Conservation (phyloP, 1,284 basidiomycete genomes). For the Rhodotorula sp. region DNA sequence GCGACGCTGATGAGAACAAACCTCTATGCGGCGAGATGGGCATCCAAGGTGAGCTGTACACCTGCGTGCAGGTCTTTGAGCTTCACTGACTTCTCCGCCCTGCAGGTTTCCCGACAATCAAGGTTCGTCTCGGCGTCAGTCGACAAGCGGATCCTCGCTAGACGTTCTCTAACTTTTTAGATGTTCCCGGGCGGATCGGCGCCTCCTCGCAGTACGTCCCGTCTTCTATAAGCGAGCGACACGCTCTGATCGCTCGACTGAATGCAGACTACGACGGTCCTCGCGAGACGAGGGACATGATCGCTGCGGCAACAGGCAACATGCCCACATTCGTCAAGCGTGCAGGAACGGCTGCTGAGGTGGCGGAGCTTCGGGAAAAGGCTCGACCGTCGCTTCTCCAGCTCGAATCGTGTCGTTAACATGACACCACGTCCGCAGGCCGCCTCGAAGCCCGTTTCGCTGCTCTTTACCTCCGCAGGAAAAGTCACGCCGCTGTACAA, state of each 20-base stretch:
- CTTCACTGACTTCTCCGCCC: neutral
- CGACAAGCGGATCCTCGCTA: too few relatives aligned
- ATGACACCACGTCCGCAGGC: conserved; percentile 10
- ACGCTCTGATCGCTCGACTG: neutral
- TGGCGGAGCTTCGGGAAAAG: conserved; percentile 32
- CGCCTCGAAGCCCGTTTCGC: conserved; percentile 36
- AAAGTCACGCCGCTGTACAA: conserved; percentile 45
- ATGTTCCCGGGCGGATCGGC: conserved; percentile 43
- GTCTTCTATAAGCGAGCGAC: conserved; percentile 3
- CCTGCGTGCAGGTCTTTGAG: too few relatives aligned
- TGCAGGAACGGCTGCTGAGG: conserved; percentile 41
- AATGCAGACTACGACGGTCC: conserved; percentile 48
- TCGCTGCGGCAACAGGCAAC: conserved; percentile 46
- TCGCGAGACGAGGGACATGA: conserved; percentile 49
- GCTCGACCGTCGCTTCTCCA: conserved; percentile 3
- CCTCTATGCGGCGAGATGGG: conserved; percentile 48
- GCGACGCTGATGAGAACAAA: conserved; percentile 50
- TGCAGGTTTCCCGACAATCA: conserved; percentile 51
- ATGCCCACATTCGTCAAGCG: conserved; percentile 51
- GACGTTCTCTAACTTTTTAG: neutral
- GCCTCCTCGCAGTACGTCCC: conserved; percentile 46
- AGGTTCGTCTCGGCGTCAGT: conserved; percentile 27
- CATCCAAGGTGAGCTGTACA: conserved; percentile 43
- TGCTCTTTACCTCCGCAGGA: conserved; percentile 43
- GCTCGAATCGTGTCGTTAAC: neutral